These are phyloP conservation scores for Polychaeton citri DNA, from an alignment of 2,329 filamentous ascomycete species.

Conservation along the genomic window DNA sequence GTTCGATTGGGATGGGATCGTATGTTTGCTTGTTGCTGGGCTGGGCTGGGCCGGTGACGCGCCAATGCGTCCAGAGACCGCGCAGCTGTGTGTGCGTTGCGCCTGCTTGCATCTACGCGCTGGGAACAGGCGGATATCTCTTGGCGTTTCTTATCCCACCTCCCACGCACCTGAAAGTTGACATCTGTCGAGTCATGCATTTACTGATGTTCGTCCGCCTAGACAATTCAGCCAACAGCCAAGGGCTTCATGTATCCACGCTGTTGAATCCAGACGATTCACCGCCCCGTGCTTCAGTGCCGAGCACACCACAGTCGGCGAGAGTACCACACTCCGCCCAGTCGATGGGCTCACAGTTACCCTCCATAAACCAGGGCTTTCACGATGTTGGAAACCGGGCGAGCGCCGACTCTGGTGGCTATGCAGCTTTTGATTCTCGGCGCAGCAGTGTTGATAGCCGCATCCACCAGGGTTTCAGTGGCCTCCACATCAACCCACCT, in stretches of 20 bases:
- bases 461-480: conserved; percentile 58
- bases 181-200: not conserved
- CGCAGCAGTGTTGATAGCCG: conserved; percentile 71
- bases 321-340: conserved; percentile 24
- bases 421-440: conserved; percentile 43
- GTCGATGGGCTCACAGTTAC: conserved; percentile 25
- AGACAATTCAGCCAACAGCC: conserved; percentile 29
- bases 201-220: not conserved
- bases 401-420: conserved; percentile 34
- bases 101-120: too few relatives aligned
- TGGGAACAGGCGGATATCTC: too few relatives aligned
- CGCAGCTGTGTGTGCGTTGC: too few relatives aligned
- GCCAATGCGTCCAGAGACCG: too few relatives aligned
- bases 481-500: conserved; percentile 47
- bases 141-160: too few relatives aligned
- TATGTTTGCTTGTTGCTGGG: too few relatives aligned
- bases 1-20: too few relatives aligned
- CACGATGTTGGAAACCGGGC: conserved; percentile 24
- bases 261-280: conserved; percentile 38
- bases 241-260: conserved; percentile 36
- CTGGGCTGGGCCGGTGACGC: too few relatives aligned
- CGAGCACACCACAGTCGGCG: conserved; percentile 30
- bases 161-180: too few relatives aligned
- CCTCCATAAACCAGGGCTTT: conserved; percentile 44
- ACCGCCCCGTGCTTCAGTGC: conserved; percentile 28